phyloP scores from a whole-genome alignment of 2,329 filamentous ascomycete genomes.

The Diaporthe destruens region DNA sequence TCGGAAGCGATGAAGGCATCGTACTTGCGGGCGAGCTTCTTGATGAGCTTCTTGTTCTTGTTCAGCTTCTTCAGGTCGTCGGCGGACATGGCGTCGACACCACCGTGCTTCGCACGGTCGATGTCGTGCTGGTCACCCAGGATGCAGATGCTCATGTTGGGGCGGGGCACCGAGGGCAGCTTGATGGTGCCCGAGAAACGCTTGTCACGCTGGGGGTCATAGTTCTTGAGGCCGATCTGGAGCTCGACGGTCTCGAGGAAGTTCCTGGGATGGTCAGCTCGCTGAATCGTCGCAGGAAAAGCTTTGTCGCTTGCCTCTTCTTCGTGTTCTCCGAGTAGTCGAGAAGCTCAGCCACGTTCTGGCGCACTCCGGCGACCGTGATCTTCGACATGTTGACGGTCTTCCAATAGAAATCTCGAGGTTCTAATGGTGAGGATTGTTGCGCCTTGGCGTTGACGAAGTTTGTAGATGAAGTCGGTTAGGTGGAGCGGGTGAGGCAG shows the following conservation, averaged over 20 bases:
- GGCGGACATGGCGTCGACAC: conserved; percentile 96
- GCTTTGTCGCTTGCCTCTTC: conserved; percentile 70
- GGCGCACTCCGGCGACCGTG: conserved; percentile 86
- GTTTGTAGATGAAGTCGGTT: conserved; percentile 46
- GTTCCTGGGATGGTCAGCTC: conserved; percentile 56
- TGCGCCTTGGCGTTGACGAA: conserved; percentile 47
- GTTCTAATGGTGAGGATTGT: conserved; percentile 80
- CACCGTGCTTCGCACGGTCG: conserved; percentile 99
- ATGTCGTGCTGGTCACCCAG: conserved; percentile 92
- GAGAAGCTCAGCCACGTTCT: conserved; percentile 92
- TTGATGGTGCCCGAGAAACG: conserved; percentile 99
- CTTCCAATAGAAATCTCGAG: conserved; percentile 79
- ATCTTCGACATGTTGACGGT: conserved; percentile 83
- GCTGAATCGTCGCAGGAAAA: neutral
- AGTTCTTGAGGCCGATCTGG: conserved; percentile 70
- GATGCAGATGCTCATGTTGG: conserved; percentile 88
- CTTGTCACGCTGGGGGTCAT: conserved; percentile 99
- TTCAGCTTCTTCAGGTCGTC: conserved; percentile 99
- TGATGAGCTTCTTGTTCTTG: conserved; percentile 99
- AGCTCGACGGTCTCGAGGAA: conserved; percentile 87
- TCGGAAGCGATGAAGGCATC: conserved; percentile 99
- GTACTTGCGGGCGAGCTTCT: conserved; percentile 99
- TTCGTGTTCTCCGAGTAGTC: conserved; percentile 93
- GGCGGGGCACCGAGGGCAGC: conserved; percentile 91
- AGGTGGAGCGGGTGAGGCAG: neutral